Conservation (phyloP, 805 yeast genomes). For the Brettanomyces nanus region DNA sequence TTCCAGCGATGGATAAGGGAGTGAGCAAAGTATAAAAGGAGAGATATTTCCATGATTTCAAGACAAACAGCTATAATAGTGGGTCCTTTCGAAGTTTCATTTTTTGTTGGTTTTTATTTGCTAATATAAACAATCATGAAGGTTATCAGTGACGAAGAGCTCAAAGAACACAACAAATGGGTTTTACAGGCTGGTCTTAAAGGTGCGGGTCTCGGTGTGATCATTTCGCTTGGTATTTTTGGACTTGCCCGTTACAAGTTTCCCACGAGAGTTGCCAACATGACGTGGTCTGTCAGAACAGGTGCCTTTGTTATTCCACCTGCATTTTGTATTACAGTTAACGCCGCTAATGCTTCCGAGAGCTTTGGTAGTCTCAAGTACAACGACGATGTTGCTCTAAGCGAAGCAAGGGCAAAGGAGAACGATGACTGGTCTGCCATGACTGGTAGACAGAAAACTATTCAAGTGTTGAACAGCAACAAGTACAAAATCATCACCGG, state of each 20-base stretch:
- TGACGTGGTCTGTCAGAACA: slow-evolving; percentile 45
- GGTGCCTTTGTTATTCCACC: slow-evolving; percentile 37
- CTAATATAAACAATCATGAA: slow-evolving; percentile 11
- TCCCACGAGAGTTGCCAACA: slow-evolving; percentile 26
- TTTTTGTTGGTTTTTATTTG: too few species aligned
- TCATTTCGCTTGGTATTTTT: slow-evolving; percentile 48
- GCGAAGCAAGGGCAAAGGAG: slow-evolving; percentile 21
- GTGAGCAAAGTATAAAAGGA: neutral
- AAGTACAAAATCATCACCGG: slow-evolving; percentile 63
- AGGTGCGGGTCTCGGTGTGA: slow-evolving; percentile 35
- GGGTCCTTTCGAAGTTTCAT: too few species aligned
- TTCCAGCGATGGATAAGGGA: too few species aligned
- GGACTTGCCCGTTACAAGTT: slow-evolving; percentile 39
- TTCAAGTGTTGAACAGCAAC: slow-evolving; percentile 41
- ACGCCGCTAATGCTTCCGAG: slow-evolving; percentile 1
- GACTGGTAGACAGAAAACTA: slow-evolving; percentile 39
- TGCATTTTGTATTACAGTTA: neutral
- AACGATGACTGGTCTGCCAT: slow-evolving; percentile 41
- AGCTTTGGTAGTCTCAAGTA: neutral
- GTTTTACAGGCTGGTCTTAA: slow-evolving; percentile 13
- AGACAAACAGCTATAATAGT: too few species aligned
- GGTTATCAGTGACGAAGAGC: slow-evolving; percentile 15
- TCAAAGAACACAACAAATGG: slow-evolving; percentile 9
- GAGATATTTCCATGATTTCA: neutral
- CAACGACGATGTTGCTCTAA: neutral